Base-by-base conservation (phyloP, 352 stramenopile species). In the Globisporangium irregulare region DNA sequence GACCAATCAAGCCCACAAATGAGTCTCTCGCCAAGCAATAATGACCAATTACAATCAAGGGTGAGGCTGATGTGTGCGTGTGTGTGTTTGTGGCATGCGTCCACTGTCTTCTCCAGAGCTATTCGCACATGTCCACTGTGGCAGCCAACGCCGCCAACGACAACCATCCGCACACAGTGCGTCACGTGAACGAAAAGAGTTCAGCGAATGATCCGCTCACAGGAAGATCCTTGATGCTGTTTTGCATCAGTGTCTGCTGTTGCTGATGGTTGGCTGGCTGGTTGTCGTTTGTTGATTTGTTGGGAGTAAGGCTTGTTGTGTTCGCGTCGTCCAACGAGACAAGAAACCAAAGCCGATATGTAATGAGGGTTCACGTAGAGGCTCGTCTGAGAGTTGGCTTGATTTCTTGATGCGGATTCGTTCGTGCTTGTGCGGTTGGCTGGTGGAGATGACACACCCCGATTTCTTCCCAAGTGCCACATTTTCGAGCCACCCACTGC, bases 251-350 rank as follows among this genome's bases (percentile, higher is more conserved):
- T 10, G 32, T 38, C 7, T 10, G 32, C 7, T 38, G 32, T 38
- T 36, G 27, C 27, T 12, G 32, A 0, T 38, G 32, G 32, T 12
- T 38, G 32, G 32, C 32, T 38, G 7, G 7, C 32, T 38, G 32
- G 7, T 8, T 38, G 32, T 38, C 7, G 32, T 38, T 38, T 38
- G 7, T 38, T 38, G 32, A 38, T 38, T 38, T 38, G 32, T 10
- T 38, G 32, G 32, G 32, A 38, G 32, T 5, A 10, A 38, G 32
- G 32, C 32, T 18, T 46, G 38, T 20, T 62, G 56, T 32, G 32
- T 62, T 62, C 20, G 56, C 56, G 56, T 62, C 56, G 56, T 62
- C 56, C 56, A 62, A 50, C 56, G 24, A 38, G 4, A 22, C 10
- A 58, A 20, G 53, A 18, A 32, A 22, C 14, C 14, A 22, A 34